phyloP scores from a whole-genome alignment of 1,284 basidiomycete genomes.

The Moniliella sp. region DNA sequence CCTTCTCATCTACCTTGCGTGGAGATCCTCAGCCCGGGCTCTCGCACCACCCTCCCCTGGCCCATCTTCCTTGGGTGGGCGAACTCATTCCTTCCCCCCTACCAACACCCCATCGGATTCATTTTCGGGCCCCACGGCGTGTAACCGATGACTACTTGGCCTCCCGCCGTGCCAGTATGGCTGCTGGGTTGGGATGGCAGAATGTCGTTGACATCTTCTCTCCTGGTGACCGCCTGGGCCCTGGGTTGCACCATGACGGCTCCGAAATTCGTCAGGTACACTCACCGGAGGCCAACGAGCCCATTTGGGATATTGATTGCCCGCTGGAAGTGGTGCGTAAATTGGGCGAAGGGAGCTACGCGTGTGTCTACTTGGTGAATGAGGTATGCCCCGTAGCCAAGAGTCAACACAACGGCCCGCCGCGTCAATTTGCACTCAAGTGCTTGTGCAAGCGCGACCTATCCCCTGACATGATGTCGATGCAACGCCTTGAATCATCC shows the following conservation, averaged over 20 bases:
- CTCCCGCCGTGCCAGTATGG: no score
- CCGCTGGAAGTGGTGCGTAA: conserved; percentile 22
- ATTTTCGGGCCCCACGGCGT: no score
- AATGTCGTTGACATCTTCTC: conserved; percentile 21
- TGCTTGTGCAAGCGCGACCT: conserved; percentile 51
- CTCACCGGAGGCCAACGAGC: conserved; percentile 17
- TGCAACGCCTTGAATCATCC: conserved; percentile 42
- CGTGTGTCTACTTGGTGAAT: conserved; percentile 25
- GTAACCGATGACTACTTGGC: no score
- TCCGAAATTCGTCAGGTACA: conserved; percentile 18
- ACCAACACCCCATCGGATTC: no score
- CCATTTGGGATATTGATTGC: conserved; percentile 12
- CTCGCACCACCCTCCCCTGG: no score
- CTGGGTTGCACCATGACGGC: conserved; percentile 25
- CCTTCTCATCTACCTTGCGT: no score
- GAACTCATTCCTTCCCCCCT: no score
- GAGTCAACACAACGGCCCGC: neutral
- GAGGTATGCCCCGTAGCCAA: no score
- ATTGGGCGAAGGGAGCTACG: conserved; percentile 30
- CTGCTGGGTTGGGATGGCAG: no score
- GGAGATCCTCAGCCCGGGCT: no score
- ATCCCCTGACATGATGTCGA: conserved; percentile 21
- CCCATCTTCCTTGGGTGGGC: no score
- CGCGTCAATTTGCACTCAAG: conserved; percentile 72
- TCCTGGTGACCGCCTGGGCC: conserved; percentile 22